A percentile compares a stretch with the other conserved stretches of the same genome.
Conservation (phyloP, 2,329 filamentous ascomycete species). For the Sclerotinia minor region DNA sequence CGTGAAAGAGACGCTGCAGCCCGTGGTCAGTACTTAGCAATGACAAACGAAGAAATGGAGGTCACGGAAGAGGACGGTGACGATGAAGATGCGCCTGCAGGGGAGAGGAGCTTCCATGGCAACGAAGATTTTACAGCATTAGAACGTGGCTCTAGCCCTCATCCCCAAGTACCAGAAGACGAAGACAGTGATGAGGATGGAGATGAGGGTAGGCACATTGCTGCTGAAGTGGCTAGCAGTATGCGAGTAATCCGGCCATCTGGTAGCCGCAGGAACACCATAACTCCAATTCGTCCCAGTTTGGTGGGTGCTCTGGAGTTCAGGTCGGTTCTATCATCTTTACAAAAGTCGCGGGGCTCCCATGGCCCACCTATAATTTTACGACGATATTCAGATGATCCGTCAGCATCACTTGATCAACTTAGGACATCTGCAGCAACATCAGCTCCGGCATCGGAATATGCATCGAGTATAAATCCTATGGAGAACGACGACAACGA, state of each 20-base stretch:
- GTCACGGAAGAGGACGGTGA: conserved; percentile 66
- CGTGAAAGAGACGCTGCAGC: conserved; percentile 69
- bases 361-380: conserved; percentile 68
- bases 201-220: conserved; percentile 64
- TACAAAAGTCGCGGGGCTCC: conserved; percentile 79
- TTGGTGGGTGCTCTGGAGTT: conserved; percentile 93
- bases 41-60: conserved; percentile 53
- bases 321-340: conserved; percentile 80
- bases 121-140: conserved; percentile 40
- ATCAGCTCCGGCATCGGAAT: conserved; percentile 43
- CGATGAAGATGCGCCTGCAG: conserved; percentile 51
- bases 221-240: conserved; percentile 83
- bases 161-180: conserved; percentile 45
- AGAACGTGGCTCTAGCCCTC: conserved; percentile 42
- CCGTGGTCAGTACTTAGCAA: conserved; percentile 70
- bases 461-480: conserved; percentile 46
- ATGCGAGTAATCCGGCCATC: conserved; percentile 81
- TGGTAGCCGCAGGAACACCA: conserved; percentile 66
- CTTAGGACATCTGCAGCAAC: conserved; percentile 48
- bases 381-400: conserved; percentile 68
- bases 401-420: conserved; percentile 29
- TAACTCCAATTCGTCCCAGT: conserved; percentile 87
- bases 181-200: conserved; percentile 50
- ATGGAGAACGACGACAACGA: conserved; percentile 32
- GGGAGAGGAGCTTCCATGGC: conserved; percentile 39